Percentiles rank a stretch among this genome's conserved stretches.
Evolutionary conservation across 495 filamentous ascomycete species (phyloP).

Genomic region (Aspergillus sclerotioniger): DNA sequence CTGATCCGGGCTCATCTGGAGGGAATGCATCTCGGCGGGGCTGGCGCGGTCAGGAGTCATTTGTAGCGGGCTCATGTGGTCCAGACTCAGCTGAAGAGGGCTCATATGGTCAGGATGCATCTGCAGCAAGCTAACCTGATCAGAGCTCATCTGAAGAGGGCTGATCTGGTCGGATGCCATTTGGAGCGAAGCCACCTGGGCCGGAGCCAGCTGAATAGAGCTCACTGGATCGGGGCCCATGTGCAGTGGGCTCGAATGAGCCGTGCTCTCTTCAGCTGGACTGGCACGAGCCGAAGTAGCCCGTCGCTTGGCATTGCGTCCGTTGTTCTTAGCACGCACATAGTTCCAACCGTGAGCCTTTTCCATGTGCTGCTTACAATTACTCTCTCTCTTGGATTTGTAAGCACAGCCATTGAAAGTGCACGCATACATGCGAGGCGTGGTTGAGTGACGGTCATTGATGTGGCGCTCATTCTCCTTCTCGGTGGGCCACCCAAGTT

Average conservation of each 20-base stretch:
- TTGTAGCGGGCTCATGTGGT: background rate
- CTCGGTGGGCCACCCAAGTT: constrained; percentile 91
- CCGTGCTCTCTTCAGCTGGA: constrained; percentile 1
- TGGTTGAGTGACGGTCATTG: constrained; percentile 89
- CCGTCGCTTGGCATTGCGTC: constrained; percentile 21
- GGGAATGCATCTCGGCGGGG: background rate
- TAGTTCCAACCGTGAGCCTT: constrained; percentile 92
- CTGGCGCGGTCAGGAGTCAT: background rate
- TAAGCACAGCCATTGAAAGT: constrained; percentile 84
- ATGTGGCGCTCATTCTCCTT: constrained; percentile 94
- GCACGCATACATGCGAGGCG: constrained; percentile 76
- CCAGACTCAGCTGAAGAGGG: background rate
- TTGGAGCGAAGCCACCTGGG: background rate
- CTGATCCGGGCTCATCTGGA: background rate
- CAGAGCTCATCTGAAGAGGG: background rate
- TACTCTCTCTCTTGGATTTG: constrained; percentile 91
- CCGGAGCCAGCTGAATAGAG: background rate
- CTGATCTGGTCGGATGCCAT: background rate
- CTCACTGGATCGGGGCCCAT: background rate
- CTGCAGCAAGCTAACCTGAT: background rate
- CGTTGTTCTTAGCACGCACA: constrained; percentile 87
- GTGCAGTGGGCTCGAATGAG: background rate
- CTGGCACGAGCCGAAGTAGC: constrained; percentile 9
- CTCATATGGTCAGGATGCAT: background rate
- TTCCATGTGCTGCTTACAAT: constrained; percentile 99